Base-by-base conservation (phyloP, 164 flowering plant species). In the Taxillus chinensis region DNA sequence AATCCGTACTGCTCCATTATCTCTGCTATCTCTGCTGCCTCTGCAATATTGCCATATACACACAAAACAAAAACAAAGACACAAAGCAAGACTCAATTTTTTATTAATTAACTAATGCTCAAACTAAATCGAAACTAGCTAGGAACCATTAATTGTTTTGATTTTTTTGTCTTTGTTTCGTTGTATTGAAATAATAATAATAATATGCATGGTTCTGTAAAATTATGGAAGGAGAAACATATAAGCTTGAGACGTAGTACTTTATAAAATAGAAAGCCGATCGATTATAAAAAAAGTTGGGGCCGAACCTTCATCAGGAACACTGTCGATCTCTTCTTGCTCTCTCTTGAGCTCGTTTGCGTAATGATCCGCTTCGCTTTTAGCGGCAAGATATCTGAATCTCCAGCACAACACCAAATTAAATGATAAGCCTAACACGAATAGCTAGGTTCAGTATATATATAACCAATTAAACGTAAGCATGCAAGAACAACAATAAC, bases 341-440 rank as follows among this genome's bases (percentile, higher is more conserved):
- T 92, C 98, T 63, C 98, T 79, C 68, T 80, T 84, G 40, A 86
- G 64, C 62, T 92, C 98, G 43, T 78, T 83, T 69, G 50, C 63
- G 72, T 92, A 92, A 61, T 92, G 96, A 78, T 92, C 98, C 4
- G 89, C 92, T 68, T 92, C 98, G 59, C 98, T 89, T 71, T 87
- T 86, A 0, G 98, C 98, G 2, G 96, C 96, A 13, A 91, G 72
- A 64, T 86, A 91, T 65, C 97, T 91, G 68, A 67, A 73, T 7
- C 48, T 27, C 27, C 27, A 27, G 27, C 27, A 27, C 27, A 7
- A 45, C 27, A 27, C 27, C 27, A 27, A 27, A 7, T 11, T 7
- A 7, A 45, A 11, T 45, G 7, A 45, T 7, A 7, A 45, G 7
- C 11, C 48, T 45, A 45, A 7, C 48, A 45, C 11, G 7, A 7